phyloP scores from a whole-genome alignment of 1,284 basidiomycete genomes.

The Rhodotorula sp. region DNA sequence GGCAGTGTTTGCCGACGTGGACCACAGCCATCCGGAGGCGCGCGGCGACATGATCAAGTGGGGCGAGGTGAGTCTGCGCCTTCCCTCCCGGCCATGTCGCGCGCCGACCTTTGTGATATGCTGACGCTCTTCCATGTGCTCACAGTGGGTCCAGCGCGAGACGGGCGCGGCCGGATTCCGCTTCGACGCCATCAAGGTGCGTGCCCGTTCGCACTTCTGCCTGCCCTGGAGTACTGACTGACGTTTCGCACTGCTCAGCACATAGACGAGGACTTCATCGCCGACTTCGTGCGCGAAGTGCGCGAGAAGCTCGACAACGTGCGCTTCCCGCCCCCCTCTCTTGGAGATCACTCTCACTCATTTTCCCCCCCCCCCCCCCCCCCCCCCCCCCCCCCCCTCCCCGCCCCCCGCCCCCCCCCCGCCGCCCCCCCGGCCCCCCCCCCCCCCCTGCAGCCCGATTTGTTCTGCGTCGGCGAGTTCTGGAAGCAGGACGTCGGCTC shows the following conservation, averaged over 20 bases:
- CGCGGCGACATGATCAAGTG: slow-evolving; percentile 55
- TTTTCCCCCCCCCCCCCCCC: background rate
- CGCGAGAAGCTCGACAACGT: slow-evolving; percentile 54
- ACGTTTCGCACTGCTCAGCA: background rate
- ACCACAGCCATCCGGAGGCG: slow-evolving; percentile 80
- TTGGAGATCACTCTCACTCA: background rate
- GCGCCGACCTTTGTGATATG: too few species aligned
- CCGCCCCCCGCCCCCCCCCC: background rate
- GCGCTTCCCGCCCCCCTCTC: background rate
- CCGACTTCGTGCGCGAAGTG: slow-evolving; percentile 59
- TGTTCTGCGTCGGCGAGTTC: slow-evolving; percentile 49
- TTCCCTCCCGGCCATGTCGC: too few species aligned
- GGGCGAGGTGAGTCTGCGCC: slow-evolving; percentile 49
- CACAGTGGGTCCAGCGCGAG: slow-evolving; percentile 63
- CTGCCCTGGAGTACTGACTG: too few species aligned
- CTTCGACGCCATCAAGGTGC: slow-evolving; percentile 59
- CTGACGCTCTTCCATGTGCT: too few species aligned
- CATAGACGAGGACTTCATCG: slow-evolving; percentile 54
- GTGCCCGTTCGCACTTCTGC: too few species aligned
- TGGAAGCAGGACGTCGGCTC: slow-evolving; percentile 63
- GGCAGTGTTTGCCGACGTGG: slow-evolving; percentile 56
- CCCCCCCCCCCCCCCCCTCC: background rate
- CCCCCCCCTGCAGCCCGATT: background rate
- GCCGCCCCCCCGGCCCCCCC: background rate
- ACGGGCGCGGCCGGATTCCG: slow-evolving; percentile 79